Evolutionary conservation across 768 basidiomycete genomes (phyloP).

Genomic region (Pluteus cervinus): DNA sequence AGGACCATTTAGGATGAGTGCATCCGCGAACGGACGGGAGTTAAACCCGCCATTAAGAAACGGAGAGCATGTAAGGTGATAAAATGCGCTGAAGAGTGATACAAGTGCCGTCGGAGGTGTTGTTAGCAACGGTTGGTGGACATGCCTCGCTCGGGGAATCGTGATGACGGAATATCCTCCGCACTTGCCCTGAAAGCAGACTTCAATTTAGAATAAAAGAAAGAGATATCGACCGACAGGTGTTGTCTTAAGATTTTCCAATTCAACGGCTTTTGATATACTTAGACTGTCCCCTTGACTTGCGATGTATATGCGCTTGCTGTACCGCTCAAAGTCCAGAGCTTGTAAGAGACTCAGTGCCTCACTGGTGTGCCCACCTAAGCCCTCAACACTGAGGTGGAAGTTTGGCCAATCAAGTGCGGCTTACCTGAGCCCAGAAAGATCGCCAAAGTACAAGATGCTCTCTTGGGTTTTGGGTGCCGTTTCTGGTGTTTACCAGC

Average conservation of each 20-base stretch:
- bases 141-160: conserved; percentile 83
- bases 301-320: conserved; percentile 72
- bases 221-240: conserved; percentile 16
- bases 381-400: conserved; percentile 6
- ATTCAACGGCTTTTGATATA: conserved; percentile 52
- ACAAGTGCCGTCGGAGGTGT: conserved; percentile 57
- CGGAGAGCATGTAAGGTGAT: conserved; percentile 53
- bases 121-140: conserved; percentile 75
- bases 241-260: conserved; percentile 46
- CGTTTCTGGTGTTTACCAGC: too few relatives aligned
- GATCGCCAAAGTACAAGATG: conserved; percentile 54
- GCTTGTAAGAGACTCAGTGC: conserved; percentile 66
- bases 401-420: background rate
- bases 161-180: conserved; percentile 51
- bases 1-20: conserved; percentile 89
- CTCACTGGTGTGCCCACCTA: conserved; percentile 95
- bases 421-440: conserved; percentile 89
- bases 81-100: conserved; percentile 59
- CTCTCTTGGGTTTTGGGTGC: conserved; percentile 7
- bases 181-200: background rate
- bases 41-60: conserved; percentile 21
- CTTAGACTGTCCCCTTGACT: conserved; percentile 82
- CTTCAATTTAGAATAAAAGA: too few relatives aligned
- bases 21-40: conserved; percentile 47
- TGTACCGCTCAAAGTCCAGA: conserved; percentile 72